Conservation (phyloP, 352 stramenopile species). For the Phytophthora syringae region DNA sequence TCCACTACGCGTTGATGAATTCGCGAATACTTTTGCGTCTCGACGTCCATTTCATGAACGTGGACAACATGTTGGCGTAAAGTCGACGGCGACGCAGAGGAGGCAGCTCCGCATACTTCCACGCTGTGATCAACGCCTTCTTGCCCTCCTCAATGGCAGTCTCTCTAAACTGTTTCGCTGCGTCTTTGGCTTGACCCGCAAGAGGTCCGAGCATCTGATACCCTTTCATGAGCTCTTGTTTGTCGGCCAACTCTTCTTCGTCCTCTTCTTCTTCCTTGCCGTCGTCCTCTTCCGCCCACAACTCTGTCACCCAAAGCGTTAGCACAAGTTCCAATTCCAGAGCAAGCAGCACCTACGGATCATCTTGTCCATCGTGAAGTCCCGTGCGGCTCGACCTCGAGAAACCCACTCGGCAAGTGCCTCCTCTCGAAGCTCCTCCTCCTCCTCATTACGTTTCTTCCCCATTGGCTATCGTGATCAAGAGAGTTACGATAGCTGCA, state of each 20-base stretch:
- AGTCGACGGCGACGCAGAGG: slow-evolving; percentile 58
- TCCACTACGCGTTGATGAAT: slow-evolving; percentile 50
- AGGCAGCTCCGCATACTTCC: slow-evolving; percentile 66
- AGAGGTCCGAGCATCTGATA: slow-evolving; percentile 55
- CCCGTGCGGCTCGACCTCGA: slow-evolving; percentile 57
- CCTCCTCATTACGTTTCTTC: slow-evolving; percentile 27
- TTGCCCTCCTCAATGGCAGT: slow-evolving; percentile 49
- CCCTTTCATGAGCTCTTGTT: slow-evolving; percentile 68
- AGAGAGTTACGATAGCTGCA: too few relatives aligned
- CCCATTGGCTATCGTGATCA: slow-evolving; percentile 18
- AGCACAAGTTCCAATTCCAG: not conserved
- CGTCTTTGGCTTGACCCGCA: slow-evolving; percentile 54
- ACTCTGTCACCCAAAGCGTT: slow-evolving; percentile 34
- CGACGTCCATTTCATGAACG: slow-evolving; percentile 66
- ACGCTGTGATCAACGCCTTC: slow-evolving; percentile 46
- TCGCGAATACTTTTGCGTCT: slow-evolving; percentile 59
- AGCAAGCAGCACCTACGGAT: slow-evolving; percentile 47
- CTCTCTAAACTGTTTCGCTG: slow-evolving; percentile 43
- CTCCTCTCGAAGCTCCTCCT: slow-evolving; percentile 71
- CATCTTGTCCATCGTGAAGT: slow-evolving; percentile 87
- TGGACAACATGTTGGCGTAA: slow-evolving; percentile 67
- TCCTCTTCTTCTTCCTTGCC: slow-evolving; percentile 55
- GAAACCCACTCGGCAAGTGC: slow-evolving; percentile 78
- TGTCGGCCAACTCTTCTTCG: slow-evolving; percentile 50
- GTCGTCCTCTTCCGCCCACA: slow-evolving; percentile 73